A percentile compares a stretch with the other conserved stretches of the same genome.
These are phyloP conservation scores for Microsporum canis DNA, from an alignment of 2,329 filamentous ascomycete species.

Conservation along the genomic window DNA sequence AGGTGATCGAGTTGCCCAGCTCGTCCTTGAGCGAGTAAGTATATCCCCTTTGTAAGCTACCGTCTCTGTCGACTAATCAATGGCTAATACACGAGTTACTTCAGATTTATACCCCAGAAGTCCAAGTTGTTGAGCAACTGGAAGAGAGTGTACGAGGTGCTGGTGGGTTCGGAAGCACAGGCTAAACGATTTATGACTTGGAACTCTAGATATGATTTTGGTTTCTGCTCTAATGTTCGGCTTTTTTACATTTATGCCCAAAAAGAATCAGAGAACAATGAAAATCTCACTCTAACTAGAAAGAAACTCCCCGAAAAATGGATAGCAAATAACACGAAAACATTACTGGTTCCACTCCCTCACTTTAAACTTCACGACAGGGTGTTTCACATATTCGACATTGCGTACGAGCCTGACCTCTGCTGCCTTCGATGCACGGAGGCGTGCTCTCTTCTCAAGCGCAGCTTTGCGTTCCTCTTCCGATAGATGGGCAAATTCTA, in stretches of 20 bases:
- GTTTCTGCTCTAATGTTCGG: background rate
- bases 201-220: background rate
- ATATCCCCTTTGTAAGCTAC: background rate
- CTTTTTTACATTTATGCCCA: background rate
- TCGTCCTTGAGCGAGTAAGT: constrained; percentile 70
- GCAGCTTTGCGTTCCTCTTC: constrained; percentile 37
- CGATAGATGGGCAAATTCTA: constrained; percentile 8
- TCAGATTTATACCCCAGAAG: constrained; percentile 79
- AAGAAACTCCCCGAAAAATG: background rate
- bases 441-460: constrained; percentile 48
- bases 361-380: constrained; percentile 53
- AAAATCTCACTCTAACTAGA: background rate
- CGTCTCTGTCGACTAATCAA: background rate
- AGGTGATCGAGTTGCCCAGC: constrained; percentile 85
- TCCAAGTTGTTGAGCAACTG: constrained; percentile 77
- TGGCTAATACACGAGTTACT: background rate
- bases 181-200: constrained; percentile 25
- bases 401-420: constrained; percentile 78
- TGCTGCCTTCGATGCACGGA: constrained; percentile 69
- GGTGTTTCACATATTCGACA: constrained; percentile 54
- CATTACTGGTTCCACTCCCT: constrained; percentile 34
- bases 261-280: background rate
- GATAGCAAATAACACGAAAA: background rate
- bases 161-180: constrained; percentile 86
- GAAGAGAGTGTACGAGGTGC: constrained; percentile 83